Evolutionary conservation across 2,329 filamentous ascomycete genomes (phyloP).

Genomic region (Aspergillus sp.): DNA sequence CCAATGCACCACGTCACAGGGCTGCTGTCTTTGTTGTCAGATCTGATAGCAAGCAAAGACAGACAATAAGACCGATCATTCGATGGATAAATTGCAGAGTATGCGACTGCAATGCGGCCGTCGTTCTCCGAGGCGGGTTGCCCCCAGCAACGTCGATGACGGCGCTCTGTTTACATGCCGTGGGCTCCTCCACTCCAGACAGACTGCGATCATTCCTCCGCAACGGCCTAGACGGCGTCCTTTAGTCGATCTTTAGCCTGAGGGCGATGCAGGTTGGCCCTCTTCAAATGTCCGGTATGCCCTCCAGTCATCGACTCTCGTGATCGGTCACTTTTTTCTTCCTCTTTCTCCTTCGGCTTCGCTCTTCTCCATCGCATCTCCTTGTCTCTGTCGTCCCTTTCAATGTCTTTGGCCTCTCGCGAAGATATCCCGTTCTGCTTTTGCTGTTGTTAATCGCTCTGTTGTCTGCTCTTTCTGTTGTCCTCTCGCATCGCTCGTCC

Average conservation of each 20-base stretch:
- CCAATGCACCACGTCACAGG: too few species aligned
- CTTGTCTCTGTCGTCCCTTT: not conserved
- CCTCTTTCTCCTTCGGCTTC: not conserved
- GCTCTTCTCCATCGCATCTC: not conserved
- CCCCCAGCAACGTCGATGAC: conserved; percentile 29
- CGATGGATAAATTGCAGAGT: too few species aligned
- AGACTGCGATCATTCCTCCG: not conserved
- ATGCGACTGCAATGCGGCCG: too few species aligned
- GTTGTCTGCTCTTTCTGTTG: not conserved
- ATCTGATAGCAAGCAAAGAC: too few species aligned
- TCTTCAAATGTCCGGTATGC: conserved; percentile 26
- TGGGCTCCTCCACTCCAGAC: not conserved
- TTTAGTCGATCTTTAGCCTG: conserved; percentile 8
- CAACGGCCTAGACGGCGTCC: not conserved
- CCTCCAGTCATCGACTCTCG: conserved; percentile 14
- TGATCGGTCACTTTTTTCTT: conserved; percentile 6
- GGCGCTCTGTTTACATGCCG: conserved; percentile 31
- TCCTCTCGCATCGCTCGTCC: not conserved
- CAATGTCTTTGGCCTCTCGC: not conserved
- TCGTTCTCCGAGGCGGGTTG: conserved; percentile 18
- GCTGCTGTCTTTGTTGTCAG: too few species aligned
- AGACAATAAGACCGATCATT: too few species aligned
- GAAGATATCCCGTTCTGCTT: not conserved
- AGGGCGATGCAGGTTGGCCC: conserved; percentile 16
- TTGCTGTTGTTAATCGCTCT: not conserved